These are phyloP conservation scores for Rubus parviflorus DNA, from an alignment of 306 rosid species.

Conservation along the genomic window DNA sequence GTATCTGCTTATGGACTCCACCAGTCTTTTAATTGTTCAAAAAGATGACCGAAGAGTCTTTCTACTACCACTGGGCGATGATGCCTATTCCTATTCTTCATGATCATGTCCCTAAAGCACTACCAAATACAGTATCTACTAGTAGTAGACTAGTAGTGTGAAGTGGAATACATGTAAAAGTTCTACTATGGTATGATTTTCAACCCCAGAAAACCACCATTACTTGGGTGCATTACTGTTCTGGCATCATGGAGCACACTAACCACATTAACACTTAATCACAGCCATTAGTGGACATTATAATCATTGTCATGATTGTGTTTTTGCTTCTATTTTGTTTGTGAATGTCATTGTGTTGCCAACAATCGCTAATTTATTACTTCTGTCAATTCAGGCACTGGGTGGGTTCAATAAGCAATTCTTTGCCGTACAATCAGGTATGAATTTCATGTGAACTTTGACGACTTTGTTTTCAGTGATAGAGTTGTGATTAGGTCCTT, in stretches of 20 bases:
- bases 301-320: conserved; percentile 8
- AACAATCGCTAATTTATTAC: not conserved
- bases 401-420: conserved; percentile 1
- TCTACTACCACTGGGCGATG: too few relatives aligned
- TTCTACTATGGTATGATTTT: conserved; percentile 13
- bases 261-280: not conserved
- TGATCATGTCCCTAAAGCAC: conserved; percentile 6
- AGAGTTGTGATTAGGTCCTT: not conserved
- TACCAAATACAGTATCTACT: not conserved
- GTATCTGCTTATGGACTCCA: not conserved
- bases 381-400: conserved; percentile 13
- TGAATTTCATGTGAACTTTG: not conserved
- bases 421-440: conserved; percentile 11
- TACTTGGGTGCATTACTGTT: not conserved
- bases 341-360: not conserved
- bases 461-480: conserved; percentile 6
- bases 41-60: too few relatives aligned
- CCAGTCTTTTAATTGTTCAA: too few relatives aligned
- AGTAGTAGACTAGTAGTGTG: not conserved
- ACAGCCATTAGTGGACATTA: not conserved
- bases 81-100: not conserved
- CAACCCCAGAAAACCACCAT: conserved; percentile 4
- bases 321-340: conserved; percentile 1
- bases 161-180: conserved; percentile 9
- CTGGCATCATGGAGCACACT: not conserved